phyloP scores from a whole-genome alignment of 73 alveolate species.

The Tetrahymena thermophila region DNA sequence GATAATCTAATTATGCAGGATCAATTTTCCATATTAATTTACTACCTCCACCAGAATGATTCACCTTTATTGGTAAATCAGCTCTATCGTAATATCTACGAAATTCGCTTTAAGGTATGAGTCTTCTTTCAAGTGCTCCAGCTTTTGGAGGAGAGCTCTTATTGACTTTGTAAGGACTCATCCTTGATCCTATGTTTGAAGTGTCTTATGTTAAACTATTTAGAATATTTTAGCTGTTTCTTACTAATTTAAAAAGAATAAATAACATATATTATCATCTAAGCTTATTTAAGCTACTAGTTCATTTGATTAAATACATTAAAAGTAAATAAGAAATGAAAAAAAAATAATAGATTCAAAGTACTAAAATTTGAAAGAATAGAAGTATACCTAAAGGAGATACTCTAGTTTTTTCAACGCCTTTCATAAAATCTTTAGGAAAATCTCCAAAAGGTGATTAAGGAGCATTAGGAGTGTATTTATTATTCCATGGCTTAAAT shows the following conservation, averaged over 20 bases:
- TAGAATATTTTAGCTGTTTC: background rate
- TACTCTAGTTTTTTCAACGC: constrained; percentile 13
- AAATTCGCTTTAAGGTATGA: constrained; percentile 81
- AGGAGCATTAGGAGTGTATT: constrained; percentile 39
- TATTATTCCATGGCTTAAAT: constrained; percentile 44
- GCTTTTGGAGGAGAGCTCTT: constrained; percentile 83
- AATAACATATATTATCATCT: constrained; percentile 45
- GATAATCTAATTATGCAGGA: constrained; percentile 93
- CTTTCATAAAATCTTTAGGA: constrained; percentile 82
- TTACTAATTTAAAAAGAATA: background rate
- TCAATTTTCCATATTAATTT: constrained; percentile 95
- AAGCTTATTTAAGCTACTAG: constrained; percentile 74
- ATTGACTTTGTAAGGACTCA: constrained; percentile 67
- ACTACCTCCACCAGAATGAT: constrained; percentile 90
- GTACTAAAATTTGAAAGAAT: background rate
- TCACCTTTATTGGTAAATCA: constrained; percentile 90
- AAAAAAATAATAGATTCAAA: background rate
- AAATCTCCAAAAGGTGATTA: constrained; percentile 99
- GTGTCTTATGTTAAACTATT: background rate
- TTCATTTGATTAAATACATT: constrained; percentile 46
- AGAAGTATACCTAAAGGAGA: constrained; percentile 8
- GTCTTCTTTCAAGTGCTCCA: constrained; percentile 84
- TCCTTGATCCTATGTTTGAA: constrained; percentile 33
- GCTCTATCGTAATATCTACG: constrained; percentile 97
- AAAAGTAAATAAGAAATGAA: background rate